phyloP scores from a whole-genome alignment of 1,139 yeast genomes.

The Taphrina confusa region DNA sequence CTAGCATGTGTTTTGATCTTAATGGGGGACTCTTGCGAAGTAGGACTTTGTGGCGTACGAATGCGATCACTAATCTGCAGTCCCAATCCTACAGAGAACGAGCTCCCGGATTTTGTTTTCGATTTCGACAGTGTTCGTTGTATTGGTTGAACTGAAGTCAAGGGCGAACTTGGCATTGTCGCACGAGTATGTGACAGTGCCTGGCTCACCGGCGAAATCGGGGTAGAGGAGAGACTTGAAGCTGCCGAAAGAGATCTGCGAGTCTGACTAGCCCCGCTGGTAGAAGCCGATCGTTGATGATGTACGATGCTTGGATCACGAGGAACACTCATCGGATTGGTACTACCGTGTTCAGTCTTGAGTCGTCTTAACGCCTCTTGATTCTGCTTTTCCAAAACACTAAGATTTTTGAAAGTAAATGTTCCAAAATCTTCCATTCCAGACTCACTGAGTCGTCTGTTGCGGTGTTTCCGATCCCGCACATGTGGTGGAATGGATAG shows the following conservation, averaged over 20 bases:
- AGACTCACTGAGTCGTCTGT: conserved; percentile 63
- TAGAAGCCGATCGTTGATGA: conserved; percentile 39
- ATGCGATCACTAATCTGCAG: background rate
- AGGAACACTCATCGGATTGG: conserved; percentile 11
- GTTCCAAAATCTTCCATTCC: conserved; percentile 77
- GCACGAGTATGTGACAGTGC: conserved; percentile 24
- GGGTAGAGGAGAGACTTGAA: conserved; percentile 37
- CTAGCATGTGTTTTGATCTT: conserved; percentile 8
- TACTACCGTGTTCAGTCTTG: conserved; percentile 69
- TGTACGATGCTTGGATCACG: conserved; percentile 13
- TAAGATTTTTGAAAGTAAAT: conserved; percentile 82
- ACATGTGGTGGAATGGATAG: conserved; percentile 59
- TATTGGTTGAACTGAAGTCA: conserved; percentile 8
- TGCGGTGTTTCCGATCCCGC: conserved; percentile 64
- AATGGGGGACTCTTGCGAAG: conserved; percentile 10
- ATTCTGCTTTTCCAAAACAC: conserved; percentile 89
- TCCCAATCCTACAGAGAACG: background rate
- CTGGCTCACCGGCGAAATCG: conserved; percentile 38
- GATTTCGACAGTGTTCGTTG: background rate
- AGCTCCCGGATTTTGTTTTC: background rate
- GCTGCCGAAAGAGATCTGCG: conserved; percentile 37
- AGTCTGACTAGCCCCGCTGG: conserved; percentile 36
- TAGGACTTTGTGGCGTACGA: background rate
- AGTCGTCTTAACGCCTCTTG: conserved; percentile 86
- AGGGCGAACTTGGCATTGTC: conserved; percentile 39